Evolutionary conservation across 345 rosid species (phyloP), one percentile per base, ranked within the genome.

Genomic region (Luvunga scandens): DNA sequence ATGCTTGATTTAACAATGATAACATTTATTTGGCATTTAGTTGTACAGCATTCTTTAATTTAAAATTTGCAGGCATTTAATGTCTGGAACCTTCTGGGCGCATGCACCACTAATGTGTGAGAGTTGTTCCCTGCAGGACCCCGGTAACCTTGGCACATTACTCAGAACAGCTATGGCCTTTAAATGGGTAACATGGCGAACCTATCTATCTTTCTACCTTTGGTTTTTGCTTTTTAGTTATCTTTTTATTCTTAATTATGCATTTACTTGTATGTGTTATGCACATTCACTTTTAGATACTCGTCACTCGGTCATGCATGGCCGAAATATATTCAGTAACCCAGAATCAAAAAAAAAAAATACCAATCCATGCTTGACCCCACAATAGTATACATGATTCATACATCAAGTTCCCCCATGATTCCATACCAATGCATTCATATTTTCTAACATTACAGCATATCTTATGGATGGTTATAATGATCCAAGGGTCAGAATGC

Each of bases 131-230:
- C 64, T 88, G 87, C 91, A 95, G 97, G 98, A 95, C 75, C 97
- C 95, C 3, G 99, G 99, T 74, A 95, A 95, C 84, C 94, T 95
- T 3, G 99, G 99, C 14, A 90, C 98, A 25, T 81, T 93, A 78
- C 84, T 95, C 69, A 89, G 99, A 85, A 91, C 99, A 69, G 96
- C 97, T 73, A 85, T 89, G 80, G 97, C 98, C 45, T 95, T 95
- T 86, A 85, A 83, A 68, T 95, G 99, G 98, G 99, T 93, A 73
- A 76, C 19, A 60, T 27, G 25, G 24, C 31, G 28, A 42, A 68
- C 28, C 68, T 61, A 25, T n/a, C 55, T n/a, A 7, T 12, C n/a
- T 12, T 66, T 34, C 34, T 39, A 48, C 56, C 36, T 9, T 53
- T 22, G 22, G 30, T 53, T 72, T 75, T 22, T 62, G 0, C 56